Percentiles rank a stretch among this genome's conserved stretches.
These are phyloP conservation scores for Microcera coccophila DNA, from an alignment of 2,329 filamentous ascomycete genomes.

Conservation along the genomic window DNA sequence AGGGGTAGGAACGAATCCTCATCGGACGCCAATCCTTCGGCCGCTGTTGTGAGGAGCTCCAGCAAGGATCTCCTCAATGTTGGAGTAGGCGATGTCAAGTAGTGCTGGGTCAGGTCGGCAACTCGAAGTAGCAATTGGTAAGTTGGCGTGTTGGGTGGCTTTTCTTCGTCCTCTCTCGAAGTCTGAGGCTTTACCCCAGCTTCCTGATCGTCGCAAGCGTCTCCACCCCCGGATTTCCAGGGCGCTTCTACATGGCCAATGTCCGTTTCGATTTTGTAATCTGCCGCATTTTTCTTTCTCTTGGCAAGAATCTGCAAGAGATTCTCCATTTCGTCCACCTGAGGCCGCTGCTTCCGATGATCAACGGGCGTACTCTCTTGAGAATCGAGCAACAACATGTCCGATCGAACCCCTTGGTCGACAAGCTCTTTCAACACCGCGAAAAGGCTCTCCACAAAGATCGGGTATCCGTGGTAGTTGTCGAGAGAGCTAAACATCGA, in stretches of 20 bases:
- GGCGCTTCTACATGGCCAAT: constrained; percentile 32
- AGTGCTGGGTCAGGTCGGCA: constrained; percentile 79
- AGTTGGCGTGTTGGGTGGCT: constrained; percentile 68
- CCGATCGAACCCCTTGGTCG: constrained; percentile 68
- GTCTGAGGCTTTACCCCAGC: constrained; percentile 33
- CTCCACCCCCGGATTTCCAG: constrained; percentile 37
- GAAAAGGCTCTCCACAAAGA: constrained; percentile 82
- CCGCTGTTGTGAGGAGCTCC: constrained; percentile 68
- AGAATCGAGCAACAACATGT: constrained; percentile 45
- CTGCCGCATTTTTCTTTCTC: constrained; percentile 33
- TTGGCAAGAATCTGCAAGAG: constrained; percentile 60
- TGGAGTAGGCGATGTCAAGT: constrained; percentile 80
- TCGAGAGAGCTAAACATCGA: constrained; percentile 93
- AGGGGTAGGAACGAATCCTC: constrained; percentile 84
- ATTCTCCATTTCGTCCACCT: constrained; percentile 38
- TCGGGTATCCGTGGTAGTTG: constrained; percentile 87
- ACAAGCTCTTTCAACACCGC: constrained; percentile 77
- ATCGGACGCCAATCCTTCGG: constrained; percentile 67
- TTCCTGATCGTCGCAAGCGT: constrained; percentile 33
- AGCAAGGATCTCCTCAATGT: constrained; percentile 75
- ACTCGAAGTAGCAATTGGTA: constrained; percentile 81
- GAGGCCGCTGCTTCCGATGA: constrained; percentile 40
- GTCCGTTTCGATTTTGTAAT: constrained; percentile 31
- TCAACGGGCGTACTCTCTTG: constrained; percentile 33
- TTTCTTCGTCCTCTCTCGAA: constrained; percentile 45